A percentile compares a stretch with the other conserved stretches of the same genome.
These are phyloP conservation scores for Fusarium nisikadoi DNA, from an alignment of 2,329 filamentous ascomycete genomes.

Conservation along the genomic window DNA sequence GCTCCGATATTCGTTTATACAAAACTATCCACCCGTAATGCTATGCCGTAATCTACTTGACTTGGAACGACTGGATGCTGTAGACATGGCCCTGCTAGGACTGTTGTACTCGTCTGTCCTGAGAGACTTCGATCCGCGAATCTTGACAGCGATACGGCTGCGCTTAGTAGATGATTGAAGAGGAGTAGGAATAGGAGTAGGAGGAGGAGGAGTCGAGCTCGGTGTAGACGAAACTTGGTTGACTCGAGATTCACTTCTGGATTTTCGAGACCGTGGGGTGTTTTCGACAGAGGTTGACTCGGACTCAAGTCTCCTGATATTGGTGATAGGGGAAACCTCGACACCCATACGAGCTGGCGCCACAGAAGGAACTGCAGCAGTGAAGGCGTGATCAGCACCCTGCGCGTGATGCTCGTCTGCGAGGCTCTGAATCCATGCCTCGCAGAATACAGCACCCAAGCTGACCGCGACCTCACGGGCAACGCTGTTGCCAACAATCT, in stretches of 20 bases:
- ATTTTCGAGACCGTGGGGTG: not conserved
- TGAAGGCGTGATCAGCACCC: not conserved
- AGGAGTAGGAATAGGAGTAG: not conserved
- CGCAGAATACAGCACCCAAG: slow-evolving; percentile 70
- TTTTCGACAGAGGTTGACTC: slow-evolving; percentile 1
- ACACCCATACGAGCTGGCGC: slow-evolving; percentile 5
- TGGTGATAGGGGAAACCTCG: slow-evolving; percentile 15
- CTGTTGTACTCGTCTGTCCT: not conserved
- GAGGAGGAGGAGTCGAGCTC: not conserved
- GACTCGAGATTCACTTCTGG: slow-evolving; percentile 2
- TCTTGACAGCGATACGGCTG: slow-evolving; percentile 13
- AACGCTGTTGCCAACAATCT: slow-evolving; percentile 81
- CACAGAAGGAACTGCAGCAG: not conserved
- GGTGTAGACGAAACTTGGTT: slow-evolving; percentile 6
- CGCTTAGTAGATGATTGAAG: slow-evolving; percentile 7
- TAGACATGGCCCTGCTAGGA: not conserved
- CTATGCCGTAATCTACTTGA: slow-evolving; percentile 29
- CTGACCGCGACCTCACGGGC: slow-evolving; percentile 74
- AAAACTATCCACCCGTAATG: slow-evolving; percentile 1
- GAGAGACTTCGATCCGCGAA: slow-evolving; percentile 19
- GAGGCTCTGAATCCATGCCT: slow-evolving; percentile 57
- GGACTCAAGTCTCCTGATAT: slow-evolving; percentile 14
- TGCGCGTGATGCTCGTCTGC: slow-evolving; percentile 21
- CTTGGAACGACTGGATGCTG: not conserved
- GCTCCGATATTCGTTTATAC: not conserved